Evolutionary conservation across 1,284 basidiomycete species (phyloP).

Genomic region (Marasmius tenuissimus): DNA sequence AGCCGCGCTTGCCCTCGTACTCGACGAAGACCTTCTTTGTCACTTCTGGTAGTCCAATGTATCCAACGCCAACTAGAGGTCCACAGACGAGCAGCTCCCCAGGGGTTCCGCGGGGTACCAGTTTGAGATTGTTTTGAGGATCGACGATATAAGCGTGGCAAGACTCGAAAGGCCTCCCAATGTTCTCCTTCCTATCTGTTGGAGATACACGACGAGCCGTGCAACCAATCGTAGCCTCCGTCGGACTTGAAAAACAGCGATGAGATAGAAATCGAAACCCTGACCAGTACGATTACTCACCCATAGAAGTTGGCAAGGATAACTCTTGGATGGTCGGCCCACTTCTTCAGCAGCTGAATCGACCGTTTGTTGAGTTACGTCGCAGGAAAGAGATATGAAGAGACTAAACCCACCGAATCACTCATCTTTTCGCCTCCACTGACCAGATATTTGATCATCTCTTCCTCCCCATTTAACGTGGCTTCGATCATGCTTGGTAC

Average conservation of each 20-base stretch:
- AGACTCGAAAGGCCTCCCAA: slow-evolving; percentile 15
- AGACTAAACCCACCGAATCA: slow-evolving; percentile 4
- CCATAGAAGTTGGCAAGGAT: slow-evolving; percentile 18
- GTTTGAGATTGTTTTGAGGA: slow-evolving; percentile 23
- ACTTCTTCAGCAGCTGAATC: slow-evolving; percentile 13
- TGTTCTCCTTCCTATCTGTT: slow-evolving; percentile 17
- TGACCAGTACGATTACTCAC: slow-evolving; percentile 1
- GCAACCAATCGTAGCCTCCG: slow-evolving; percentile 17
- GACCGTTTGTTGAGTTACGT: too few relatives aligned
- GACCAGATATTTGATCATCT: slow-evolving; percentile 15
- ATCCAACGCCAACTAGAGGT: slow-evolving; percentile 51
- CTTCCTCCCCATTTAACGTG: slow-evolving; percentile 6
- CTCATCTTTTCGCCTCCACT: slow-evolving; percentile 18
- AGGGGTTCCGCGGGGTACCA: slow-evolving; percentile 44
- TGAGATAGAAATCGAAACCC: not conserved
- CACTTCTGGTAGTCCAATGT: slow-evolving; percentile 44
- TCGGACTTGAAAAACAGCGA: slow-evolving; percentile 7
- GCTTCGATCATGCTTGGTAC: slow-evolving; percentile 20
- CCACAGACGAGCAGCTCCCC: slow-evolving; percentile 55
- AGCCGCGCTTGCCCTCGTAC: slow-evolving; percentile 42
- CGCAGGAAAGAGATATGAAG: not conserved
- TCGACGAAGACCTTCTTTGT: slow-evolving; percentile 49
- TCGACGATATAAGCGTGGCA: slow-evolving; percentile 16
- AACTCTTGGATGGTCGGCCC: slow-evolving; percentile 9
- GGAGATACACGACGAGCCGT: slow-evolving; percentile 16